phyloP scores from a whole-genome alignment of 257 asterid species.

The Solanum pinnatisectum region DNA sequence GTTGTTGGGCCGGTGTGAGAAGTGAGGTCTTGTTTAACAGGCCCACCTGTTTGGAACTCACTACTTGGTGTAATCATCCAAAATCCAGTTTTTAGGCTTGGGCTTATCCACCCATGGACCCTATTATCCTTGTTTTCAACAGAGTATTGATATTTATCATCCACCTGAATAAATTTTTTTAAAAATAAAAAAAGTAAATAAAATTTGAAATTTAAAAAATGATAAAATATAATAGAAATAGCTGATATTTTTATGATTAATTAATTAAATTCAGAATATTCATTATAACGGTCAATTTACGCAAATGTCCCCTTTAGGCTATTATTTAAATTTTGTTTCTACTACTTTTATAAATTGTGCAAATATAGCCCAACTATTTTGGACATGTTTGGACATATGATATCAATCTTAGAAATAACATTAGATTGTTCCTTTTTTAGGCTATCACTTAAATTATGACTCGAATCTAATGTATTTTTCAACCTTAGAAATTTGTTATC shows the following conservation, averaged over 20 bases:
- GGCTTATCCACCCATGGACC: slow-evolving; percentile 26
- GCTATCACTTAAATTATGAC: neutral
- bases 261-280: neutral
- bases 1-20: slow-evolving; percentile 27
- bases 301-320: neutral
- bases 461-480: too few relatives aligned
- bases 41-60: slow-evolving; percentile 27
- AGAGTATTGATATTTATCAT: slow-evolving; percentile 27
- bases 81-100: slow-evolving; percentile 11
- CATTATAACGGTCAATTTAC: neutral
- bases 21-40: slow-evolving; percentile 30
- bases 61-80: slow-evolving; percentile 29
- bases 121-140: slow-evolving; percentile 12
- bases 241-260: neutral
- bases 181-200: neutral
- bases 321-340: neutral
- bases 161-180: slow-evolving; percentile 14
- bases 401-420: neutral
- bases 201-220: neutral
- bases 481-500: too few relatives aligned
- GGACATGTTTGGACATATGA: neutral
- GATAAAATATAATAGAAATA: too few relatives aligned
- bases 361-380: neutral
- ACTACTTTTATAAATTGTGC: neutral
- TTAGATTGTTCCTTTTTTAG: neutral